Evolutionary conservation across 2,329 filamentous ascomycete genomes (phyloP).

Genomic region (Aureobasidium sp.): DNA sequence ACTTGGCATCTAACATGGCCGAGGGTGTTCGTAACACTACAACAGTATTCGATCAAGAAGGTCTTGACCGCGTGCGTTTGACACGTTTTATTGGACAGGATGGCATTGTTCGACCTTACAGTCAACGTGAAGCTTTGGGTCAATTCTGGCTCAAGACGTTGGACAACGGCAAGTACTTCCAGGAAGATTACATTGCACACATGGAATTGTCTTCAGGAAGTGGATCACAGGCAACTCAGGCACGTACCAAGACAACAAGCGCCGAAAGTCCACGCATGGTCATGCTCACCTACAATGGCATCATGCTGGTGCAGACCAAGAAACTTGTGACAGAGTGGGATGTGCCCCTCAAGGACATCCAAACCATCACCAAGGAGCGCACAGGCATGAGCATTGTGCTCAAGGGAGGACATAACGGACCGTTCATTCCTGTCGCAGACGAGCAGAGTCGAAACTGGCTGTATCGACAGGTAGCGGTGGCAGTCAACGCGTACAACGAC

Average conservation of each 20-base stretch:
- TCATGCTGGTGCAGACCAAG: conserved; percentile 83
- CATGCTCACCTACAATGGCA: conserved; percentile 51
- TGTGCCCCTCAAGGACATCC: conserved; percentile 86
- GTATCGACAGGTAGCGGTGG: conserved; percentile 56
- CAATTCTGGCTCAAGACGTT: conserved; percentile 99
- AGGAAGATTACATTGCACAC: conserved; percentile 95
- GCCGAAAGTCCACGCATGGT: conserved; percentile 56
- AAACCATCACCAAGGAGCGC: conserved; percentile 93
- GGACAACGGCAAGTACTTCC: conserved; percentile 95
- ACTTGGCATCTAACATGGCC: conserved; percentile 92
- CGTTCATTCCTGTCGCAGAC: conserved; percentile 89
- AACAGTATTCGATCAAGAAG: conserved; percentile 91
- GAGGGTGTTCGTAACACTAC: conserved; percentile 98
- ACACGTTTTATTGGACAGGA: conserved; percentile 87
- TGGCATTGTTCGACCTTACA: conserved; percentile 90
- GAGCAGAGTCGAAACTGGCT: conserved; percentile 65
- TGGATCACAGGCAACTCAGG: conserved; percentile 35
- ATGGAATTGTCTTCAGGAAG: conserved; percentile 60
- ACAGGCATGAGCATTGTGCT: conserved; percentile 85
- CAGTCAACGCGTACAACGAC: conserved; percentile 60
- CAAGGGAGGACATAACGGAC: conserved; percentile 84
- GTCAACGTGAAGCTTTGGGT: conserved; percentile 85
- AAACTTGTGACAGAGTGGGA: conserved; percentile 90
- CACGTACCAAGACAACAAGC: conserved; percentile 13
- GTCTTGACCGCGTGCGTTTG: conserved; percentile 88